These are phyloP conservation scores for Coemansia sp. DNA, from an alignment of 192 early-diverging fungal species.

Conservation along the genomic window DNA sequence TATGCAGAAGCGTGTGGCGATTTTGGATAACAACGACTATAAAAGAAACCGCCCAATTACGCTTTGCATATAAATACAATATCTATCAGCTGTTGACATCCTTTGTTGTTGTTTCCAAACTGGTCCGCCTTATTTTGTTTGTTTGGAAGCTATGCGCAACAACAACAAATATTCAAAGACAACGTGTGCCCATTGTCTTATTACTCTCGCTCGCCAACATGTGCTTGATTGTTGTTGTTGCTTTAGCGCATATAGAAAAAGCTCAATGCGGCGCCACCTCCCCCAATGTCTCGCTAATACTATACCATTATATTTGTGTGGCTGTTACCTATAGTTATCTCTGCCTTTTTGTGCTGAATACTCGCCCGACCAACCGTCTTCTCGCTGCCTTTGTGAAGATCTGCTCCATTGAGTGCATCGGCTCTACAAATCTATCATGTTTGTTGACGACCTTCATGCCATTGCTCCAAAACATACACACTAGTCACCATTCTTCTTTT, in stretches of 20 bases:
- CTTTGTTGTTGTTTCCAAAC: conserved; percentile 4
- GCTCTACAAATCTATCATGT: background rate
- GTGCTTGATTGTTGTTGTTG: background rate
- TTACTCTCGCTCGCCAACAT: background rate
- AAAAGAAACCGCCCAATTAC: conserved; percentile 2
- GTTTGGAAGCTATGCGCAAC: background rate
- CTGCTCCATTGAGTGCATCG: background rate
- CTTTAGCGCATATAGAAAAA: background rate
- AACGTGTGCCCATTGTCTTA: background rate
- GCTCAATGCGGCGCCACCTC: background rate
- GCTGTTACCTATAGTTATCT: background rate
- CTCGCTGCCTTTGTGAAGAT: background rate
- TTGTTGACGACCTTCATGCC: background rate
- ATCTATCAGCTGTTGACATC: background rate
- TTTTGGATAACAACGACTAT: background rate
- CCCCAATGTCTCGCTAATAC: background rate
- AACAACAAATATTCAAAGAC: background rate
- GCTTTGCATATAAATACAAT: background rate
- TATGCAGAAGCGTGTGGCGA: conserved; percentile 11
- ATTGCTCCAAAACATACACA: conserved; percentile 1
- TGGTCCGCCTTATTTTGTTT: background rate
- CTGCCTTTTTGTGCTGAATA: background rate
- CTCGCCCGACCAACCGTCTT: background rate
- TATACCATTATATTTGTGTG: conserved; percentile 5
- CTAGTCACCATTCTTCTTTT: background rate